Evolutionary conservation across 768 basidiomycete species (phyloP), one percentile per base, ranked within the genome.

Genomic region (Tubosaeta brunneosetosa): DNA sequence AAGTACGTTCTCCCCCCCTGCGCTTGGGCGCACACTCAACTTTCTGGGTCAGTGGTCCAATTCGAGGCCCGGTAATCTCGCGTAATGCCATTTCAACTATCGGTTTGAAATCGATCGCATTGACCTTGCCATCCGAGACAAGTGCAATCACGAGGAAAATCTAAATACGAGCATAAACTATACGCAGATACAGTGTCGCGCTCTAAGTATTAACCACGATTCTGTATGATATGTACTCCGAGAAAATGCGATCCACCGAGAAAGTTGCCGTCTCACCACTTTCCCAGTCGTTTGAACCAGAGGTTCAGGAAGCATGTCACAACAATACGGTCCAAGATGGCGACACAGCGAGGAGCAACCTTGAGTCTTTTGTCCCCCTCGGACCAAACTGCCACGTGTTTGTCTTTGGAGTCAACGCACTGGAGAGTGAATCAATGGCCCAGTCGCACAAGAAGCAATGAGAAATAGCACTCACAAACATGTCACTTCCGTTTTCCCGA

Each of bases 1-100:
- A 77, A 94, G 95, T 97, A 62, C 67, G 93, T 17, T 48, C 6
- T 8, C 17, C 25, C 14, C 16, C 17, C n/a, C 11, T 19, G 14
- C 38, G 2, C 27, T 6, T 32, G 13, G 19, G 11, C 47, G 32
- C 22, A 26, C 40, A 37, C 44, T 56, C 50, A 60, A 17, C 9
- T 26, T 17, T 4, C 7, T 22, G 22, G 22, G 3, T n/a, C 47
- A 69, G 69, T 71, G 67, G 69, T 68, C 16, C 67, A 68, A 45
- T 68, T 68, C 38, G 67, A 68, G 49, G 67, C 67, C 17, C 69
- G 67, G 33, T 68, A 55, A 67, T 33, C 12, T 17, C 25, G 41
- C 6, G 25, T 11, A 8, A 16, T 9, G 26, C 25, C 5, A 6
- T 10, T 26, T 12, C 26, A 14, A 16, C 16, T 43, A 29, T 6